Conservation (phyloP, 495 filamentous ascomycete species). For the Penicillium paradoxum region DNA sequence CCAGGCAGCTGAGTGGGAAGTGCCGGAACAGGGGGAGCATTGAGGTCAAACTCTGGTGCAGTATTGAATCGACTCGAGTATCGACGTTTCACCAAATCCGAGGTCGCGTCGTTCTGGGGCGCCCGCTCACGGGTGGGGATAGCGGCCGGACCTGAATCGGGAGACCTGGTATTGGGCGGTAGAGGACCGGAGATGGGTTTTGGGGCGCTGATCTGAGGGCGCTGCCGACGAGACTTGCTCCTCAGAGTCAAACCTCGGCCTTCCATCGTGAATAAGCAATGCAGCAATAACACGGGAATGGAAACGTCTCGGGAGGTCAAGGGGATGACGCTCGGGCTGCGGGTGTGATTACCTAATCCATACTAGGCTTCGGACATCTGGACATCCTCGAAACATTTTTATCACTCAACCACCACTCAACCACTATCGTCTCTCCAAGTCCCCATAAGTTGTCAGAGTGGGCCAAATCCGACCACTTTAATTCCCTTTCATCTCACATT, state of each 20-base stretch:
- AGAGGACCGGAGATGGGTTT: slow-evolving; percentile 70
- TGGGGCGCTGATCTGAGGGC: slow-evolving; percentile 77
- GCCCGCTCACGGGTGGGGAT: slow-evolving; percentile 32
- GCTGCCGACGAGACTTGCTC: slow-evolving; percentile 70
- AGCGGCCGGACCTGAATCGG: slow-evolving; percentile 20
- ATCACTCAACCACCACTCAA: slow-evolving; percentile 19
- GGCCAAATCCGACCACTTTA: background rate
- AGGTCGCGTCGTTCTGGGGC: slow-evolving; percentile 53
- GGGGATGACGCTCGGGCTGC: slow-evolving; percentile 3
- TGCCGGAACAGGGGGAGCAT: slow-evolving; percentile 62
- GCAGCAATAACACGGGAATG: background rate
- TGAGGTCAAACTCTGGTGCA: slow-evolving; percentile 62
- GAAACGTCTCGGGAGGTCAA: background rate
- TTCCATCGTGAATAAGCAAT: slow-evolving; percentile 30
- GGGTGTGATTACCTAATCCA: slow-evolving; percentile 4
- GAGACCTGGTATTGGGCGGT: slow-evolving; percentile 30
- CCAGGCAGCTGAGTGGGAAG: slow-evolving; percentile 46
- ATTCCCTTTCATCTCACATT: slow-evolving; percentile 22
- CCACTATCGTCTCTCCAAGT: slow-evolving; percentile 7
- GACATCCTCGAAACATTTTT: slow-evolving; percentile 37
- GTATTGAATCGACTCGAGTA: slow-evolving; percentile 90
- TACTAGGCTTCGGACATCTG: slow-evolving; percentile 1
- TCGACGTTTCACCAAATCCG: slow-evolving; percentile 88
- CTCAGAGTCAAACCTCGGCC: slow-evolving; percentile 80
- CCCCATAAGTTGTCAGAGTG: background rate